These are phyloP conservation scores for Amanita brunnescens DNA, from an alignment of 768 basidiomycete species.

Conservation along the genomic window DNA sequence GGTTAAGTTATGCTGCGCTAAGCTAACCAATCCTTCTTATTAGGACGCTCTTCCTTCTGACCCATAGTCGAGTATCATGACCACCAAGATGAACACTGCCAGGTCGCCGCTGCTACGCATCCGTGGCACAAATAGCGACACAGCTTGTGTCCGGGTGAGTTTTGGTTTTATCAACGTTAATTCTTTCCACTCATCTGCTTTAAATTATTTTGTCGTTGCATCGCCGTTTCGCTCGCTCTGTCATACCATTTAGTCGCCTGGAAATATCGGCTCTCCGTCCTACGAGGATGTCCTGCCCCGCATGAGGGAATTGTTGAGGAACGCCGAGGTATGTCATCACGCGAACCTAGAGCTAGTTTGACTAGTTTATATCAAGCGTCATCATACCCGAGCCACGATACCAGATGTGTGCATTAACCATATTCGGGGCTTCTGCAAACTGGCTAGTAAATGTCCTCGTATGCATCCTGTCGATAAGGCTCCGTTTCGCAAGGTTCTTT, in stretches of 20 bases:
- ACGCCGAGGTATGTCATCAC: background rate
- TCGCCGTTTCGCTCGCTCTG: no score
- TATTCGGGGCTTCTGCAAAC: constrained; percentile 16
- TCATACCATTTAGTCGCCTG: background rate
- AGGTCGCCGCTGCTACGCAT: background rate
- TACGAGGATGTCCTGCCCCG: background rate
- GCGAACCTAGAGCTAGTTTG: background rate
- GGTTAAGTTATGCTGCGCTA: no score
- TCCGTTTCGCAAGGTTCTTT: background rate
- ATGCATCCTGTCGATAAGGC: constrained; percentile 22
- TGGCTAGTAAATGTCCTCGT: constrained; percentile 14
- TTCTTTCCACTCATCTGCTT: background rate
- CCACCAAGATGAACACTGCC: no score
- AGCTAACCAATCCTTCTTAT: no score
- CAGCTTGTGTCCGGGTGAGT: background rate
- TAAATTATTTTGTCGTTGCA: background rate
- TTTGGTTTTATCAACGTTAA: background rate
- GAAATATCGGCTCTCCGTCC: background rate
- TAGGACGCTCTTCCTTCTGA: no score
- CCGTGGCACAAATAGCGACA: background rate
- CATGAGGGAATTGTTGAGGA: background rate
- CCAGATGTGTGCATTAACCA: constrained; percentile 26
- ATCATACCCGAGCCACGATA: constrained; percentile 17
- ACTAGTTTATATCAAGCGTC: constrained; percentile 15
- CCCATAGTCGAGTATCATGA: no score